These are phyloP conservation scores for Cystobasidiaceae sp. DNA, from an alignment of 1,284 basidiomycete genomes.

Conservation along the genomic window DNA sequence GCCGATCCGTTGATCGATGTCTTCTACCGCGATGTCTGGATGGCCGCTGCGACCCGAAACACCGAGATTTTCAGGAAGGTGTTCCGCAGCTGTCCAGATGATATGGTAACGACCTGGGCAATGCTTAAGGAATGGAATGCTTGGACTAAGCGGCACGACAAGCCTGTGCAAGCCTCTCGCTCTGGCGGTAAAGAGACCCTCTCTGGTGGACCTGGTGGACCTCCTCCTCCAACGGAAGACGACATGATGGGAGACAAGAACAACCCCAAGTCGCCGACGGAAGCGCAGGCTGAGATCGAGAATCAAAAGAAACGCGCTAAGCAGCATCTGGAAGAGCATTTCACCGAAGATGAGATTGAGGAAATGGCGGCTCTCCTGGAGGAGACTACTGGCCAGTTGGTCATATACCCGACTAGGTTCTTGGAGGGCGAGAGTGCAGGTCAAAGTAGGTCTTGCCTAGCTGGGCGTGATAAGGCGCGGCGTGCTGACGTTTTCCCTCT, in stretches of 20 bases:
- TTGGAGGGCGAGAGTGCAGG: slow-evolving; percentile 41
- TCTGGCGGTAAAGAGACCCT: slow-evolving; percentile 35
- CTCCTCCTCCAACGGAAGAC: slow-evolving; percentile 20
- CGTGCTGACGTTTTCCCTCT: neutral
- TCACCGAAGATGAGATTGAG: slow-evolving; percentile 63
- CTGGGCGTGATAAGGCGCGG: neutral
- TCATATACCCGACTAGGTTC: slow-evolving; percentile 40
- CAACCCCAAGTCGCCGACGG: slow-evolving; percentile 27
- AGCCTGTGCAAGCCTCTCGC: slow-evolving; percentile 38
- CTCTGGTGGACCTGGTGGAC: slow-evolving; percentile 2
- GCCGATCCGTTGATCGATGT: slow-evolving; percentile 76
- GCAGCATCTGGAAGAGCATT: slow-evolving; percentile 48
- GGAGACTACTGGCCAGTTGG: slow-evolving; percentile 71
- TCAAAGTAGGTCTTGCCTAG: slow-evolving; percentile 25
- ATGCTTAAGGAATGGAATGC: slow-evolving; percentile 52
- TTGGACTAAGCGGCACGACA: slow-evolving; percentile 35
- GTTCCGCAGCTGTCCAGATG: slow-evolving; percentile 85
- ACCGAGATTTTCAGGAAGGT: slow-evolving; percentile 91
- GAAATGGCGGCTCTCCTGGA: slow-evolving; percentile 79
- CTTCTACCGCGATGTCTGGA: slow-evolving; percentile 87
- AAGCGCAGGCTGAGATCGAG: slow-evolving; percentile 39
- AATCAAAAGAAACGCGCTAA: slow-evolving; percentile 19
- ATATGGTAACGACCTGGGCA: slow-evolving; percentile 86
- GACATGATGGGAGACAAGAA: slow-evolving; percentile 12
- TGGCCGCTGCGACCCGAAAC: slow-evolving; percentile 56